These are phyloP conservation scores for Bryum argenteum DNA, from an alignment of 225 moss, liverwort and hornwort genomes.

Conservation along the genomic window DNA sequence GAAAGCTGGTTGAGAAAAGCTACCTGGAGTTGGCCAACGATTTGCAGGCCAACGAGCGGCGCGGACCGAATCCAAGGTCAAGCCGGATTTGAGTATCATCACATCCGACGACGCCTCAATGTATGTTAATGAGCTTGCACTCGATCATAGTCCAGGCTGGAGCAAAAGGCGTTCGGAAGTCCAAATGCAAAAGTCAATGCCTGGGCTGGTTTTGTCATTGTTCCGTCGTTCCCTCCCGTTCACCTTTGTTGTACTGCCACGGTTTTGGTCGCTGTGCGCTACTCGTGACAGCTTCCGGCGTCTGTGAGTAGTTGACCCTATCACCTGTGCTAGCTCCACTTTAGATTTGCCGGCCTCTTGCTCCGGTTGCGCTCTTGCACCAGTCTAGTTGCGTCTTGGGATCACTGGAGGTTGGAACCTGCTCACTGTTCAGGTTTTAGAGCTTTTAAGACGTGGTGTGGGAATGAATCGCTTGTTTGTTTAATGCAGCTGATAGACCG, in stretches of 20 bases:
- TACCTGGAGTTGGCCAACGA: background rate
- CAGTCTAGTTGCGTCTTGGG: background rate
- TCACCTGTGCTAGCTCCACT: background rate
- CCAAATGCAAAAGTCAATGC: conserved; percentile 23
- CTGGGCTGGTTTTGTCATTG: background rate
- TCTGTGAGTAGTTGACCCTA: background rate
- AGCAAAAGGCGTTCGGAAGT: background rate
- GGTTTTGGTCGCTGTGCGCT: background rate
- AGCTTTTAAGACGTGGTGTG: background rate
- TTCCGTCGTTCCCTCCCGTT: background rate
- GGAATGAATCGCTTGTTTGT: background rate
- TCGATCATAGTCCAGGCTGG: background rate
- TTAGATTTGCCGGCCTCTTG: background rate
- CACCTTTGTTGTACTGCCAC: background rate
- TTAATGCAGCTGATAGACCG: background rate
- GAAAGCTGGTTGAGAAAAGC: background rate
- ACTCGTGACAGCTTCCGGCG: background rate
- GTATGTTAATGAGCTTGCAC: too few relatives aligned
- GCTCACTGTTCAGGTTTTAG: background rate
- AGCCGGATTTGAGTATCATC: background rate
- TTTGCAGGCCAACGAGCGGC: background rate
- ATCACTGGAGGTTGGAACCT: background rate
- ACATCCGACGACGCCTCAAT: background rate
- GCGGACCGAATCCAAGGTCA: conserved; percentile 25
- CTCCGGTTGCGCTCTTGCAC: background rate